phyloP scores from a whole-genome alignment of 2,329 filamentous ascomycete genomes.

The Zopfia rhizophila region DNA sequence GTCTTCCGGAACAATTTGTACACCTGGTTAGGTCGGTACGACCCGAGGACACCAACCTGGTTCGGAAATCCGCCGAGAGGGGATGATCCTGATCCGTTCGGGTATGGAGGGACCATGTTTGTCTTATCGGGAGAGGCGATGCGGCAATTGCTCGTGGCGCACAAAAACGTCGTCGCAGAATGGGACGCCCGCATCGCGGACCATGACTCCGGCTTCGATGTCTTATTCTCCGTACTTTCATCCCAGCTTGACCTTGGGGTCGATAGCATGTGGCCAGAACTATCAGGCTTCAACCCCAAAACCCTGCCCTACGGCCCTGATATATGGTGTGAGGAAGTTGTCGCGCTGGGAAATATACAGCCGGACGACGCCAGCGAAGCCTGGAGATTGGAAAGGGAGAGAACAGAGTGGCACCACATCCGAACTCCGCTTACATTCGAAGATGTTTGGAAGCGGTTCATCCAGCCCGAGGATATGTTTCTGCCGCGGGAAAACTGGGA shows the following conservation, averaged over 20 bases:
- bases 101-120: slow-evolving; percentile 65
- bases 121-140: slow-evolving; percentile 63
- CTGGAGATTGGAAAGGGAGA: slow-evolving; percentile 57
- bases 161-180: slow-evolving; percentile 52
- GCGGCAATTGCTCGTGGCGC: slow-evolving; percentile 53
- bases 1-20: slow-evolving; percentile 64
- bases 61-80: slow-evolving; percentile 56
- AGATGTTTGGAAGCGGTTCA: slow-evolving; percentile 42
- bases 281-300: slow-evolving; percentile 41
- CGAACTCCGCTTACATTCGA: slow-evolving; percentile 34
- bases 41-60: slow-evolving; percentile 61
- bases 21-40: slow-evolving; percentile 63
- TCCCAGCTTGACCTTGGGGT: slow-evolving; percentile 58
- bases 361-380: slow-evolving; percentile 55
- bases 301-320: slow-evolving; percentile 56
- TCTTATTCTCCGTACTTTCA: slow-evolving; percentile 59
- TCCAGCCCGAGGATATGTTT: slow-evolving; percentile 37
- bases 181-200: slow-evolving; percentile 58
- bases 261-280: slow-evolving; percentile 58
- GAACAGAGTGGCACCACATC: slow-evolving; percentile 27
- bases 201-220: slow-evolving; percentile 63
- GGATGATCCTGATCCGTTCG: slow-evolving; percentile 56
- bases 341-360: slow-evolving; percentile 57
- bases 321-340: slow-evolving; percentile 51
- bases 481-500: slow-evolving; percentile 44